Base-by-base conservation (phyloP, 768 basidiomycete genomes). In the Hemileccinum rubropunctum region DNA sequence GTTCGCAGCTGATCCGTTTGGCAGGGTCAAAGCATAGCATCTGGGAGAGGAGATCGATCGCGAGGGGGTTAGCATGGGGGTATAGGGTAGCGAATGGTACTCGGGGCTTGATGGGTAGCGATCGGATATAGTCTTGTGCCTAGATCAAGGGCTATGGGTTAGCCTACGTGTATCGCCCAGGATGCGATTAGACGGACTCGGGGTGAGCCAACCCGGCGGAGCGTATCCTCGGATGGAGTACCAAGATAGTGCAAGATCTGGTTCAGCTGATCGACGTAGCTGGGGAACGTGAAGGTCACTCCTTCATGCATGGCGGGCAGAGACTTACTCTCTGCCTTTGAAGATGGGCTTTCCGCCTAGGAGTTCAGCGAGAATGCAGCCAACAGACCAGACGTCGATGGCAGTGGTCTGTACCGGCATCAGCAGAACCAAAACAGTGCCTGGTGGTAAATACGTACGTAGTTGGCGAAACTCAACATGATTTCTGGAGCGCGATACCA, bases 401-500 rank as follows among this genome's bases (percentile, higher is more conserved):
- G 86, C 83, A 33, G 90, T 91, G 26, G 88, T 88, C 88, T 91
- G 58, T 11, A 38, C 37, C 27, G 6, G 26, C 36, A 44, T 65
- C 45, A 72, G 58, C 21, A 48, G 27, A 32, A 30, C 15, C 6
- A 32, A 45, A 39, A 42, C 17, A 6, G 23, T 36, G 10, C 20
- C 12, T 23, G 2, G 17, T 36, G 12, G 14, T 6, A 37, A 26
- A 13, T 6, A 74, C 88, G 67, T 58, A 93, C 93, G 63, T 93
- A 93, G 73, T 93, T 93, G 18, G 91, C 91, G 59, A 93, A 95
- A 73, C 91, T 94, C 60, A 98, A 67, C 97, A 98, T 99, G 71
- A 98, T 99, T 73, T 99, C 97, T 0, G 97, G 95, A 18, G 95
- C 95, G 32, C 95, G 79, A 67, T 99, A 99, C 95, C 95, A 98